Evolutionary conservation across 495 filamentous ascomycete genomes (phyloP), one percentile per base, ranked within the genome.

Genomic region (Podospora australis): DNA sequence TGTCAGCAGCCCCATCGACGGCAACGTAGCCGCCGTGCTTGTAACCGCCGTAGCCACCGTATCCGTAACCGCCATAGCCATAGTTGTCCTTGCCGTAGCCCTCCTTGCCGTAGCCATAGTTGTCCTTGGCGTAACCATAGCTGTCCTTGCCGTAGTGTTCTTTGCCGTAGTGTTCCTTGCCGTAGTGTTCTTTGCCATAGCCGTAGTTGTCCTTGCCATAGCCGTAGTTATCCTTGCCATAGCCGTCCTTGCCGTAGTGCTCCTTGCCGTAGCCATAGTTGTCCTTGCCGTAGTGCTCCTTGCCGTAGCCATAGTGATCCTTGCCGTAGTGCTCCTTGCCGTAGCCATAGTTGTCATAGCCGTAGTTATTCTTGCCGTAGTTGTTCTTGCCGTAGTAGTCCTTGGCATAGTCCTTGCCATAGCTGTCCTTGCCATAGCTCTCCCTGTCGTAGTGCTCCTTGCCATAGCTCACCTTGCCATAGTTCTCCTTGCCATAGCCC

Each of bases 151-250:
- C 35, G 2, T 53, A 2, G 46, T 46, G 23, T n/a, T n/a, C n/a
- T n/a, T n/a, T n/a, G 34, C 40, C 39, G 40, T 49, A 17, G 45
- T n/a, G 45, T 25, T 11, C 17, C 10, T 26, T 20, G 39, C 34
- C 35, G 2, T 53, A 2, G 46, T 46, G 23, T n/a, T n/a, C n/a
- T n/a, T n/a, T n/a, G 34, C 40, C 39, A 44, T 49, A 17, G 45
- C 20, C 52, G 26, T 11, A 23, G 21, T 26, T 20, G 39, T 41
- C 16, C 13, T 22, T 22, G 10, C 39, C 39, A 22, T 42, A 39
- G 2, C 36, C 36, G 21, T 36, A 19, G 16, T 19, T 17, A 21
- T 16, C 28, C 3, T 35, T 9, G 42, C 42, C 43, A 14, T 32
- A 34, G 26, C 23, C n/a, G 22, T n/a, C 20, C 19, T 38, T 30